phyloP scores from a whole-genome alignment of 177 flowering plant genomes.

The Vitis hybrid region DNA sequence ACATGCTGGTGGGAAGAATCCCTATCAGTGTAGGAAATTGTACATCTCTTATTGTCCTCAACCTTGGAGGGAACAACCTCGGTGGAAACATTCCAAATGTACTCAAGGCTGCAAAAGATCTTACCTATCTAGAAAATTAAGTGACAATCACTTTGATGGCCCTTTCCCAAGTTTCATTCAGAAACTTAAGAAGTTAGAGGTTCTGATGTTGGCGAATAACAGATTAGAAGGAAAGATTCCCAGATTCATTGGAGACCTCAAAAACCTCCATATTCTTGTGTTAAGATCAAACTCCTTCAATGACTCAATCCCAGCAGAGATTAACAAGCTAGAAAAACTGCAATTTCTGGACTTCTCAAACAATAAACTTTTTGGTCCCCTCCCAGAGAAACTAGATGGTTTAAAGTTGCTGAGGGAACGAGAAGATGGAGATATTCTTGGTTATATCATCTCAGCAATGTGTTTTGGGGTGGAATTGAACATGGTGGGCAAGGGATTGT shows the following conservation, averaged over 20 bases:
- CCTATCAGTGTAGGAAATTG: constrained; percentile 20
- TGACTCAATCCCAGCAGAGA: constrained; percentile 12
- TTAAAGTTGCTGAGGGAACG: constrained; percentile 9
- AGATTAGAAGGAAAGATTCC: constrained; percentile 21
- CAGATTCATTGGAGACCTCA: constrained; percentile 15
- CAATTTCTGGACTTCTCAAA: constrained; percentile 17
- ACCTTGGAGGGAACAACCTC: constrained; percentile 17
- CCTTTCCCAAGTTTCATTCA: constrained; percentile 18
- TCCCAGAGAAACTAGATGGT: constrained; percentile 8
- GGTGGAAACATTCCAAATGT: constrained; percentile 16
- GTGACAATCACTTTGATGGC: constrained; percentile 15
- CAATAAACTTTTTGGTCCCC: constrained; percentile 15
- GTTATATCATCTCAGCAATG: constrained; percentile 7
- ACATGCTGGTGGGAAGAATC: constrained; percentile 13
- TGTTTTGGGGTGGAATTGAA: constrained; percentile 13
- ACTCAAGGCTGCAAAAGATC: constrained; percentile 4
- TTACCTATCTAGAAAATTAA: constrained; percentile 10
- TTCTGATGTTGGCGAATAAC: constrained; percentile 18
- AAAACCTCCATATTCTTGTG: constrained; percentile 15
- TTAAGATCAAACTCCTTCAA: constrained; percentile 16
- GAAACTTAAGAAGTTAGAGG: constrained; percentile 7
- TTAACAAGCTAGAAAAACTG: constrained; percentile 10
- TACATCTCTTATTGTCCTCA: constrained; percentile 17
- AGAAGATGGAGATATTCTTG: constrained; percentile 4
- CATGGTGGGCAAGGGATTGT: constrained; percentile 8